Evolutionary conservation across 805 yeast genomes (phyloP).

Genomic region (Cyberlindnera meyerae): DNA sequence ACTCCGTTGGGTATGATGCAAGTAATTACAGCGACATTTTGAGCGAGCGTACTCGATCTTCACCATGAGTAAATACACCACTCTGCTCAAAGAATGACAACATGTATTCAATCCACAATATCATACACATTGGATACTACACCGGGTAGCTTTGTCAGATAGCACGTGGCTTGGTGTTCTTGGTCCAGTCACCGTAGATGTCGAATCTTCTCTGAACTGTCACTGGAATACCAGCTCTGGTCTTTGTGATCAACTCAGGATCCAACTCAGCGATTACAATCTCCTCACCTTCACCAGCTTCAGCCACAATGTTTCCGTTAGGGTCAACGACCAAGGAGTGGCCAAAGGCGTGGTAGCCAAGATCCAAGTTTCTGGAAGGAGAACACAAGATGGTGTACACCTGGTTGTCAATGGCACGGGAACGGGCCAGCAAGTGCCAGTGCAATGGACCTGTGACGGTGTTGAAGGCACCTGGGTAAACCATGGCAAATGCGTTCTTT

Average conservation of each 20-base stretch:
- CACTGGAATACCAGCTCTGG: slow-evolving; percentile 67
- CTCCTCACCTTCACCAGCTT: slow-evolving; percentile 78
- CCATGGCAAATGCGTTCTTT: slow-evolving; percentile 65
- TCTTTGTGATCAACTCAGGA: slow-evolving; percentile 49
- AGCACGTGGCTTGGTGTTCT: slow-evolving; percentile 18
- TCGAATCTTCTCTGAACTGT: slow-evolving; percentile 69
- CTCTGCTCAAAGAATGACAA: no score
- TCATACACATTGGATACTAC: no score
- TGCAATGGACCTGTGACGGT: slow-evolving; percentile 84
- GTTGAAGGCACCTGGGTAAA: slow-evolving; percentile 84
- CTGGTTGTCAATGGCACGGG: slow-evolving; percentile 76
- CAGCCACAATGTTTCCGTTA: slow-evolving; percentile 56
- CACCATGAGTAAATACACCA: no score
- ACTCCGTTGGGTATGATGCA: no score
- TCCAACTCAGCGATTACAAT: slow-evolving; percentile 71
- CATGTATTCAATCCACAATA: no score
- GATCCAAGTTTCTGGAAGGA: slow-evolving; percentile 73
- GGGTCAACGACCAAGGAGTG: slow-evolving; percentile 68
- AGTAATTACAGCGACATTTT: no score
- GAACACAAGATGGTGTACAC: slow-evolving; percentile 74
- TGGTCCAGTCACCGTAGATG: slow-evolving; percentile 31
- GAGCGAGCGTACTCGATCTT: no score
- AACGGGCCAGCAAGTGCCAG: slow-evolving; percentile 71
- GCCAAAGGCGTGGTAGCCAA: slow-evolving; percentile 60
- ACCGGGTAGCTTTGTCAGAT: background rate